These are phyloP conservation scores for Botryotinia calthae DNA, from an alignment of 2,329 filamentous ascomycete genomes.

Conservation along the genomic window DNA sequence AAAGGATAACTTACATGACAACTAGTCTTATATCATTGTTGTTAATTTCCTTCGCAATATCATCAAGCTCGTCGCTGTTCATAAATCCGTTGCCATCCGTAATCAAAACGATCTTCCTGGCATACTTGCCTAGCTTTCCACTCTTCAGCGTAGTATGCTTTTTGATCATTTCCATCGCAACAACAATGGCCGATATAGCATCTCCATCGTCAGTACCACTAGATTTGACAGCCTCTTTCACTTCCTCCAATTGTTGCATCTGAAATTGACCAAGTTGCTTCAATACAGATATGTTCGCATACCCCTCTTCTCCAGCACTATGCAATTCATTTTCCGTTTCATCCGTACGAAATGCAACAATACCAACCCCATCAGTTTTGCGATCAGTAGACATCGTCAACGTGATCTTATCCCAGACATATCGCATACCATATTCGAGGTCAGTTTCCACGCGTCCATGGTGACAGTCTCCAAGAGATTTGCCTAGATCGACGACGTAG, in stretches of 20 bases:
- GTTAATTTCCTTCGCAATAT: slow-evolving; percentile 70
- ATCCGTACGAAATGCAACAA: slow-evolving; percentile 80
- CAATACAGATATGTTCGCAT: slow-evolving; percentile 77
- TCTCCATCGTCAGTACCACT: slow-evolving; percentile 72
- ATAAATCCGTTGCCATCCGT: slow-evolving; percentile 77
- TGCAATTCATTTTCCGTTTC: slow-evolving; percentile 65
- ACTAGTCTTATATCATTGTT: slow-evolving; percentile 73
- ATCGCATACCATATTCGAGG: slow-evolving; percentile 85
- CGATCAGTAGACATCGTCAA: slow-evolving; percentile 65
- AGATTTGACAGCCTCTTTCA: slow-evolving; percentile 63
- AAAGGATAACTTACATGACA: slow-evolving; percentile 60
- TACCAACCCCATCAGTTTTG: slow-evolving; percentile 73
- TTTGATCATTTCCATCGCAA: slow-evolving; percentile 84
- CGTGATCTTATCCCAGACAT: slow-evolving; percentile 91
- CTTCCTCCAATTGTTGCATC: slow-evolving; percentile 65
- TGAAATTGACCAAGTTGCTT: slow-evolving; percentile 61
- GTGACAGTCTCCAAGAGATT: slow-evolving; percentile 73
- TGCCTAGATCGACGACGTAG: slow-evolving; percentile 85
- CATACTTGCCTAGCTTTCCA: slow-evolving; percentile 62
- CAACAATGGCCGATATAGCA: slow-evolving; percentile 79
- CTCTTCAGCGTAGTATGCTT: slow-evolving; percentile 66
- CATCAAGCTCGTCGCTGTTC: slow-evolving; percentile 65
- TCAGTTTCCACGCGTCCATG: slow-evolving; percentile 73
- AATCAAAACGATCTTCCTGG: slow-evolving; percentile 75
- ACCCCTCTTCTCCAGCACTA: slow-evolving; percentile 58